Percentiles rank a stretch among this genome's conserved stretches.
Evolutionary conservation across 1,284 basidiomycete species (phyloP).

Genomic region (Polyporus tsugae): DNA sequence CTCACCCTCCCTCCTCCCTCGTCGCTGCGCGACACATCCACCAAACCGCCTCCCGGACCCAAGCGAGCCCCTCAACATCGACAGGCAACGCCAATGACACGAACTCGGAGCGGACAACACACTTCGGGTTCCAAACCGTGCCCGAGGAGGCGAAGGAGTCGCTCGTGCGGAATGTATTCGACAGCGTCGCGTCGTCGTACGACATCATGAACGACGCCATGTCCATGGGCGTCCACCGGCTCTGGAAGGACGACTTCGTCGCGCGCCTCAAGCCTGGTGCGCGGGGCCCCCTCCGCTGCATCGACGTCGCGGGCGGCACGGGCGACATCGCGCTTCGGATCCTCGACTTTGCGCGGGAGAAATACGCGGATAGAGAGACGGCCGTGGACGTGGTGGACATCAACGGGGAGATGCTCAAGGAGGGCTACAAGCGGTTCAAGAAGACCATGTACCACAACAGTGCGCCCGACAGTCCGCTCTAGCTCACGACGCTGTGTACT

Average conservation of each 20-base stretch:
- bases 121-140: conserved; percentile 93
- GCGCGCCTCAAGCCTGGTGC: conserved; percentile 81
- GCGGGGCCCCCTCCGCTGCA: conserved; percentile 77
- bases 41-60: conserved; percentile 21
- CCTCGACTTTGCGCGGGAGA: conserved; percentile 90
- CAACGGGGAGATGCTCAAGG: conserved; percentile 94
- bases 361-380: conserved; percentile 89
- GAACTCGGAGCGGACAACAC: conserved; percentile 52
- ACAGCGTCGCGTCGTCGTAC: conserved; percentile 95
- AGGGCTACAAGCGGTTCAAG: conserved; percentile 91
- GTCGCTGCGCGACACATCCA: conserved; percentile 25
- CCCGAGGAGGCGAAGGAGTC: conserved; percentile 81
- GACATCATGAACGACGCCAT: conserved; percentile 99
- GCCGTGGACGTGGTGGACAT: conserved; percentile 95
- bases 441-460: conserved; percentile 97
- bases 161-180: conserved; percentile 92
- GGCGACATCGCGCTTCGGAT: conserved; percentile 97
- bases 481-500: neutral
- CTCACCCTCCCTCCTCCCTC: conserved; percentile 7
- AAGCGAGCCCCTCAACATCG: conserved; percentile 5
- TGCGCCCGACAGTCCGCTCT: conserved; percentile 78
- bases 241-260: conserved; percentile 98
- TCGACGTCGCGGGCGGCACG: conserved; percentile 98
- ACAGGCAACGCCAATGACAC: conserved; percentile 2
- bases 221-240: conserved; percentile 93